Conservation (phyloP, 1,284 basidiomycete species). For the Ustilago curta region DNA sequence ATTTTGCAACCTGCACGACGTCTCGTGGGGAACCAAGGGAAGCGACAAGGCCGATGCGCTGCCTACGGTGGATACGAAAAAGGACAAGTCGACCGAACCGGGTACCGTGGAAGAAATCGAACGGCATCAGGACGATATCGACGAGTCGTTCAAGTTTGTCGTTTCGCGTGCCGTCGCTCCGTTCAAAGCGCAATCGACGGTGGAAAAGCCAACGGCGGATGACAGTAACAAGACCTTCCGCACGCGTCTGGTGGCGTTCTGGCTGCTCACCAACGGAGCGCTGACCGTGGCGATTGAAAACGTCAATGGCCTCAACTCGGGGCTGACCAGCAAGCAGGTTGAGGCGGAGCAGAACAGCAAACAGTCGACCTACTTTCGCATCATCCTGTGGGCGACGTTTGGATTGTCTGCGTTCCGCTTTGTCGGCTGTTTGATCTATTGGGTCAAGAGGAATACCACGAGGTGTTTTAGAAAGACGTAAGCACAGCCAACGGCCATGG, state of each 20-base stretch:
- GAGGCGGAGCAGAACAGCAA: constrained; percentile 70
- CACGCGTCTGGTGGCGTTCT: constrained; percentile 68
- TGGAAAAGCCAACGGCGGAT: constrained; percentile 83
- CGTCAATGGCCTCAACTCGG: constrained; percentile 79
- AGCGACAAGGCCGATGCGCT: constrained; percentile 93
- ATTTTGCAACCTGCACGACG: constrained; percentile 76
- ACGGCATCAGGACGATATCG: constrained; percentile 81
- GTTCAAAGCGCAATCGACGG: constrained; percentile 76
- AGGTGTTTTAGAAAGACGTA: constrained; percentile 63
- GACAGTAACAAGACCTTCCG: constrained; percentile 70
- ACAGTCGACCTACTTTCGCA: constrained; percentile 70
- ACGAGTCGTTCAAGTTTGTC: constrained; percentile 91
- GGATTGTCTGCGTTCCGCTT: constrained; percentile 83
- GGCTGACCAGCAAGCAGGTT: constrained; percentile 70
- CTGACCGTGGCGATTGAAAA: constrained; percentile 86
- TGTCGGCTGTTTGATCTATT: constrained; percentile 66
- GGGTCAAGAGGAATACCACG: constrained; percentile 60
- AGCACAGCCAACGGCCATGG: too few species aligned
- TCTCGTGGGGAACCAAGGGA: constrained; percentile 94
- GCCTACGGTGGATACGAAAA: constrained; percentile 83
- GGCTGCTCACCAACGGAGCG: constrained; percentile 69
- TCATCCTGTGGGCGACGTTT: constrained; percentile 92
- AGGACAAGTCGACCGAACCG: constrained; percentile 77
- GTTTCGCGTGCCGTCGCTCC: constrained; percentile 91
- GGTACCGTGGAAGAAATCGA: constrained; percentile 75